Evolutionary conservation across 306 rosid species (phyloP).

Genomic region (Casuarina glauca): DNA sequence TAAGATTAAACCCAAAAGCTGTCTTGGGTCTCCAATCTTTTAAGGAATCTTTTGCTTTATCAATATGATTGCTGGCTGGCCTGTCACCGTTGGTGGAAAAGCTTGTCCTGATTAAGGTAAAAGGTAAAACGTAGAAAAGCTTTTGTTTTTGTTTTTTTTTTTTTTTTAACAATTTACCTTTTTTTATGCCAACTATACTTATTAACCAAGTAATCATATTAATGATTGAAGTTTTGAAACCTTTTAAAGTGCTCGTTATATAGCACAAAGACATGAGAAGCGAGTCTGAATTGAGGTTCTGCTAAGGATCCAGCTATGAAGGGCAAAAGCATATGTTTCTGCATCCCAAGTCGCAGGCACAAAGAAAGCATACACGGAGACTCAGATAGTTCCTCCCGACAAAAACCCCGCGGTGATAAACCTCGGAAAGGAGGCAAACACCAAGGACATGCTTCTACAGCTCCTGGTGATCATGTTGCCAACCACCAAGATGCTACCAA

Average conservation of each 20-base stretch:
- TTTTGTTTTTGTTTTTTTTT: background rate
- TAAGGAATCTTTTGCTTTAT: constrained; percentile 24
- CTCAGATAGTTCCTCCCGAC: constrained; percentile 22
- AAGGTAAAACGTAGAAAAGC: constrained; percentile 9
- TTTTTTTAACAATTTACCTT: background rate
- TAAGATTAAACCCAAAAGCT: background rate
- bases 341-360: constrained; percentile 41
- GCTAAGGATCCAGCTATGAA: constrained; percentile 37
- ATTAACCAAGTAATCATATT: constrained; percentile 20
- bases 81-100: constrained; percentile 4
- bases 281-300: constrained; percentile 3
- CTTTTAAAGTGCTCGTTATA: background rate
- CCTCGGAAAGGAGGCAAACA: constrained; percentile 27
- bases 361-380: constrained; percentile 33
- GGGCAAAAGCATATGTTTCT: constrained; percentile 52
- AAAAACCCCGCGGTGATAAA: constrained; percentile 27
- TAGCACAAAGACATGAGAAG: background rate
- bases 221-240: background rate
- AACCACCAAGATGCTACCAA: too few species aligned
- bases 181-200: constrained; percentile 3
- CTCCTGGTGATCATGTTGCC: too few species aligned
- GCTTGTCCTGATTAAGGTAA: constrained; percentile 1
- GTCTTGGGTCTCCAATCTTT: background rate
- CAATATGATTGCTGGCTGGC: background rate
- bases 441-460: background rate